Percentiles rank a stretch among this genome's conserved stretches.
These are phyloP conservation scores for Penicillium cinerascens DNA, from an alignment of 495 filamentous ascomycete genomes.

Conservation along the genomic window DNA sequence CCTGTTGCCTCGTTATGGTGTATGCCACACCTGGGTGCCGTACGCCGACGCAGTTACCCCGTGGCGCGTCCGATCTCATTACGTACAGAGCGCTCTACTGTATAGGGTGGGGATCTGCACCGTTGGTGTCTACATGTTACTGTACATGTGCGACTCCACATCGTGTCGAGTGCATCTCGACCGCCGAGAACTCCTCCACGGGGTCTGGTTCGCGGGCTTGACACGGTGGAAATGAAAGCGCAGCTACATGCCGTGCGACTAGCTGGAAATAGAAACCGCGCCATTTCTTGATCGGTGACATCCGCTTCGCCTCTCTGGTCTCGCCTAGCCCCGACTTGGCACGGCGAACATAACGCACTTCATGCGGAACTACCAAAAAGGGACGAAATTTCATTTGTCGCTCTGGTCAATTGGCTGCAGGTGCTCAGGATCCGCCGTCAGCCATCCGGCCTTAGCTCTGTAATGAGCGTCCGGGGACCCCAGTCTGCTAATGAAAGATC, in stretches of 20 bases:
- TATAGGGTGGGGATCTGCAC: not conserved
- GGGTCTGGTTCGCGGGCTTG: not conserved
- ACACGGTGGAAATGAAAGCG: not conserved
- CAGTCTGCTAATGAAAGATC: constrained; percentile 8
- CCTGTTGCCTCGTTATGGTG: not conserved
- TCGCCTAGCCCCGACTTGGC: constrained; percentile 8
- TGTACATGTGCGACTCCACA: not conserved
- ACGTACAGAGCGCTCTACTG: not conserved
- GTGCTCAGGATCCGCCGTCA: constrained; percentile 4
- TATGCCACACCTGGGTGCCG: not conserved
- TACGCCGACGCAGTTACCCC: not conserved
- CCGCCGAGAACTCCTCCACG: not conserved
- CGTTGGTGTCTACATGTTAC: not conserved
- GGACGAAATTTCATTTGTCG: not conserved
- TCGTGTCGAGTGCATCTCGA: not conserved
- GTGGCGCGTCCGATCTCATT: not conserved
- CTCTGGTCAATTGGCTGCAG: constrained; percentile 7
- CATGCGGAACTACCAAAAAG: constrained; percentile 6
- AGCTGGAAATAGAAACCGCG: not conserved
- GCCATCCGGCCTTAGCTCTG: constrained; percentile 15
- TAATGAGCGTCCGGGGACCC: constrained; percentile 8
- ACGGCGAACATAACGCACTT: not conserved
- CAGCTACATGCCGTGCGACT: not conserved
- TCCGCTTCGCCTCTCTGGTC: not conserved
- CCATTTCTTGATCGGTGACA: not conserved